phyloP scores from a whole-genome alignment of 768 basidiomycete genomes.

The Candolleomyces eurysporus region DNA sequence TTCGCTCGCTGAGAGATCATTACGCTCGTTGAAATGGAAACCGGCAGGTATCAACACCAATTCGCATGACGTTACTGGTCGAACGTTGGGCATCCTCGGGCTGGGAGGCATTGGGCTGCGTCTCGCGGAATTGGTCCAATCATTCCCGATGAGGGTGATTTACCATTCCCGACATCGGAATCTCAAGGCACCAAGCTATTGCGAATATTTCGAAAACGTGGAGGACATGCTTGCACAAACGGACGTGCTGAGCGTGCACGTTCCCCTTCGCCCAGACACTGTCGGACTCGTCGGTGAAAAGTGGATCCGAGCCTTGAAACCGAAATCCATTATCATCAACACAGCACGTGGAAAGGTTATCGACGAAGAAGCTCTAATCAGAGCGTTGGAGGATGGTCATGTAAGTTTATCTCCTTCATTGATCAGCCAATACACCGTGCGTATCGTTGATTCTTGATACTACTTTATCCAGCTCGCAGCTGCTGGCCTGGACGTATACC shows the following conservation, averaged over 20 bases:
- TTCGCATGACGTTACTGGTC: slow-evolving; percentile 63
- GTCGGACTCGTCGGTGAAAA: slow-evolving; percentile 70
- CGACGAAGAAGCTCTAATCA: slow-evolving; percentile 84
- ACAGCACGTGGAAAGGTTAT: slow-evolving; percentile 91
- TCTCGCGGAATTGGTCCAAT: slow-evolving; percentile 67
- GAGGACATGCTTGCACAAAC: slow-evolving; percentile 66
- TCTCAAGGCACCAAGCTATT: slow-evolving; percentile 63
- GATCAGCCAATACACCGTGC: background rate
- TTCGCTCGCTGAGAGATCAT: slow-evolving; percentile 57
- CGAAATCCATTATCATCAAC: slow-evolving; percentile 77
- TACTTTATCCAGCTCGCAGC: slow-evolving; percentile 56
- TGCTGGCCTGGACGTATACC: slow-evolving; percentile 84
- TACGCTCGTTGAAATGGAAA: slow-evolving; percentile 64
- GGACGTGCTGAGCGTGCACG: slow-evolving; percentile 85
- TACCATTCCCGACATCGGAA: slow-evolving; percentile 70
- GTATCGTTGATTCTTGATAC: background rate
- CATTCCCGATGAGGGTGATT: slow-evolving; percentile 87
- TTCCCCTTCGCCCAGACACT: slow-evolving; percentile 77
- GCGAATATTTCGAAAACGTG: slow-evolving; percentile 65
- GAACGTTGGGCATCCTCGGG: slow-evolving; percentile 71
- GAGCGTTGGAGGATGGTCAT: slow-evolving; percentile 83
- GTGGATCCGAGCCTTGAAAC: slow-evolving; percentile 76
- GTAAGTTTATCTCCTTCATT: slow-evolving; percentile 42
- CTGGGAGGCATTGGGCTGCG: slow-evolving; percentile 76
- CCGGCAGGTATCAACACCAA: slow-evolving; percentile 41